Percentiles rank a stretch among this genome's conserved stretches.
phyloP scores from a whole-genome alignment of 1,284 basidiomycete species.

The Ceratobasidium papillatum region DNA sequence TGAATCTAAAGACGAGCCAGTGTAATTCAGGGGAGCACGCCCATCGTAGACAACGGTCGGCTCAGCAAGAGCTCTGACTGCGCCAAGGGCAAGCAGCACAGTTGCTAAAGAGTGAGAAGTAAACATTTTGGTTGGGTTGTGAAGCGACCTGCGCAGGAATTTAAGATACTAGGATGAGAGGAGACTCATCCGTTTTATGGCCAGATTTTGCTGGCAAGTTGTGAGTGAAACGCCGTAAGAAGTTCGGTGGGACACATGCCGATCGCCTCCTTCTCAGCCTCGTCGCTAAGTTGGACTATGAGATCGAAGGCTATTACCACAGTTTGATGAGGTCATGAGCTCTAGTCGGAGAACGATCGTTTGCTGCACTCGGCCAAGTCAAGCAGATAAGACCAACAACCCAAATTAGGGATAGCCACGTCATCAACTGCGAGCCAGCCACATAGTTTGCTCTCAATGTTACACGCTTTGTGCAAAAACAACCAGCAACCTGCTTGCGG shows the following conservation, averaged over 20 bases:
- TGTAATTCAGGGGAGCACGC: constrained; percentile 59
- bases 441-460: too few relatives aligned
- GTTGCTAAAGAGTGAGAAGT: neutral
- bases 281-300: neutral
- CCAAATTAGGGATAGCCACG: neutral
- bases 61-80: constrained; percentile 31
- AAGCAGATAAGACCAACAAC: neutral
- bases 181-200: neutral
- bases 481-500: neutral
- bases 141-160: neutral
- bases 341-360: neutral
- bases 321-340: neutral
- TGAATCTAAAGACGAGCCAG: constrained; percentile 55
- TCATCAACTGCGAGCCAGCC: neutral
- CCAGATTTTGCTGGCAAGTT: neutral
- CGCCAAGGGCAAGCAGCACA: neutral
- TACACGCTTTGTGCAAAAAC: too few relatives aligned
- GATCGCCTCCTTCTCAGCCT: neutral
- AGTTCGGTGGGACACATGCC: neutral
- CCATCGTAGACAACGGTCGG: constrained; percentile 63
- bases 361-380: neutral
- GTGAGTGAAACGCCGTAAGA: neutral
- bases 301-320: neutral
- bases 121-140: neutral
- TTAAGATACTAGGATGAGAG: neutral